Evolutionary conservation across 1,139 yeast genomes (phyloP).

Genomic region (Magnusiomyces magnusii): DNA sequence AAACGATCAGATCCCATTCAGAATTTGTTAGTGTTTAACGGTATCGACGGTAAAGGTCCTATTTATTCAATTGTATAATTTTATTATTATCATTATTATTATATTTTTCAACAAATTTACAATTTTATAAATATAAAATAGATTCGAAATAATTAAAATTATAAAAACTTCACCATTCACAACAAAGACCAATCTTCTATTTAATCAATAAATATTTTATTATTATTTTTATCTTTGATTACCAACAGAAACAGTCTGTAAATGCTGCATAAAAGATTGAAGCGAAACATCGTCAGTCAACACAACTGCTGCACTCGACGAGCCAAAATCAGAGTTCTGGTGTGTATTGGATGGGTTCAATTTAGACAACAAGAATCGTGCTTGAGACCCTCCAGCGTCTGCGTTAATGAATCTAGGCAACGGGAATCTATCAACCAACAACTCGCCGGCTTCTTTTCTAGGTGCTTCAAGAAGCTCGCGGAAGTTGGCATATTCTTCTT

Average conservation of each 20-base stretch:
- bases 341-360: conserved; percentile 66
- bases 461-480: conserved; percentile 57
- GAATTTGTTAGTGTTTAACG: conserved; percentile 72
- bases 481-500: conserved; percentile 56
- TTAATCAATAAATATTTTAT: background rate
- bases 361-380: conserved; percentile 67
- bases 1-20: conserved; percentile 74
- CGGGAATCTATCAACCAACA: conserved; percentile 63
- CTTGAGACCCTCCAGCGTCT: conserved; percentile 73
- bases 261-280: conserved; percentile 56
- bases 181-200: too few relatives aligned
- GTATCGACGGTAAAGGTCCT: conserved; percentile 65
- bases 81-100: background rate
- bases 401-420: conserved; percentile 67
- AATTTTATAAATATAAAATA: background rate
- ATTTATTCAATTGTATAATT: conserved; percentile 42
- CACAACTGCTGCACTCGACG: conserved; percentile 35
- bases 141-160: too few relatives aligned
- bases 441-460: conserved; percentile 57
- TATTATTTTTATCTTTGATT: background rate
- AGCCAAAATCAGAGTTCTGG: conserved; percentile 35
- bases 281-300: conserved; percentile 66
- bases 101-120: background rate
- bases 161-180: too few relatives aligned
- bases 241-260: conserved; percentile 33